Conservation (phyloP, 495 filamentous ascomycete species). For the Talaromyces borbonicus region DNA sequence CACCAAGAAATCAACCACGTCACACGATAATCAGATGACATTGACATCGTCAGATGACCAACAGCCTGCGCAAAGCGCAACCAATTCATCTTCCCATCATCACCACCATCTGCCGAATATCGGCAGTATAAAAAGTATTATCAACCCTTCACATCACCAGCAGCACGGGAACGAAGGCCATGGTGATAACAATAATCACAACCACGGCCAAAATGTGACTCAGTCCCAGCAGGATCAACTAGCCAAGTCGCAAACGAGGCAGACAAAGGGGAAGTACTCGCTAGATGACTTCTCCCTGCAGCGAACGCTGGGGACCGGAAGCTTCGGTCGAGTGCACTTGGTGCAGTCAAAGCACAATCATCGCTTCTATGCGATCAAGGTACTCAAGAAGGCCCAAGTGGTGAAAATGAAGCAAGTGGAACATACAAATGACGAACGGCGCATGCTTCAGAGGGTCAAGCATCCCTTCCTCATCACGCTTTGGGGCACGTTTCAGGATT, state of each 20-base stretch:
- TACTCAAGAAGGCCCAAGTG: slow-evolving; percentile 95
- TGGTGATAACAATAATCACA: slow-evolving; percentile 5
- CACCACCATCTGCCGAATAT: slow-evolving; percentile 25
- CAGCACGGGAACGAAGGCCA: neutral
- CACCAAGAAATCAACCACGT: slow-evolving; percentile 13
- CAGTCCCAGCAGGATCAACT: slow-evolving; percentile 16
- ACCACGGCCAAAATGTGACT: slow-evolving; percentile 5
- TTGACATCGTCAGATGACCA: neutral
- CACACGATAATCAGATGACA: slow-evolving; percentile 2
- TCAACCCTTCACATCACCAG: slow-evolving; percentile 25
- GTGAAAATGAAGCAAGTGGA: slow-evolving; percentile 99
- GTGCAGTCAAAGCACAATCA: slow-evolving; percentile 96
- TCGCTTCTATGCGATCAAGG: slow-evolving; percentile 95
- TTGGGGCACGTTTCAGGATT: slow-evolving; percentile 97
- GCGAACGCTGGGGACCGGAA: slow-evolving; percentile 89
- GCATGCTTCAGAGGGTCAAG: slow-evolving; percentile 89
- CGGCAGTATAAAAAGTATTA: slow-evolving; percentile 37
- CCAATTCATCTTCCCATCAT: slow-evolving; percentile 11
- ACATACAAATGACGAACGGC: slow-evolving; percentile 94
- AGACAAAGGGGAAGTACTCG: slow-evolving; percentile 97
- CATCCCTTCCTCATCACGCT: slow-evolving; percentile 96
- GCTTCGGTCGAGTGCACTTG: slow-evolving; percentile 91
- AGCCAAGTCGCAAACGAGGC: slow-evolving; percentile 38
- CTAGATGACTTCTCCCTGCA: slow-evolving; percentile 78
- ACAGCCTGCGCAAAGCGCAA: slow-evolving; percentile 4